These are phyloP conservation scores for Lachnellula willkommii DNA, from an alignment of 2,329 filamentous ascomycete genomes.

Conservation along the genomic window DNA sequence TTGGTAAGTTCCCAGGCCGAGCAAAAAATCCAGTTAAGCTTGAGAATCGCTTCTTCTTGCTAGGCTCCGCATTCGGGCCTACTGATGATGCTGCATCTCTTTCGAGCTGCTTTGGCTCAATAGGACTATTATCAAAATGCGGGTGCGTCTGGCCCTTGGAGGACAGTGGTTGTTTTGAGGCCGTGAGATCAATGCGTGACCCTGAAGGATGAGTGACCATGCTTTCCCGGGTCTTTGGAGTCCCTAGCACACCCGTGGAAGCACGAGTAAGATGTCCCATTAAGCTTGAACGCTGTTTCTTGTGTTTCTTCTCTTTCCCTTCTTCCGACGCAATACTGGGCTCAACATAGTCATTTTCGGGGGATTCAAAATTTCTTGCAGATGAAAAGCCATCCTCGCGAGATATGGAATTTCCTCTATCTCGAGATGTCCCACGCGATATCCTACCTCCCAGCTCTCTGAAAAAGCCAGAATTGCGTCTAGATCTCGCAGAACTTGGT, in stretches of 20 bases:
- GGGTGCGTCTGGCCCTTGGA: slow-evolving; percentile 36
- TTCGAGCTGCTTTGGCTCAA: slow-evolving; percentile 21
- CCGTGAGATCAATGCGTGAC: slow-evolving; percentile 27
- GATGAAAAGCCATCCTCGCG: slow-evolving; percentile 10
- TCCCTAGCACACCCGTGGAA: slow-evolving; percentile 18
- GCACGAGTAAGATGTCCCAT: slow-evolving; percentile 30
- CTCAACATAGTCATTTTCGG: slow-evolving; percentile 38
- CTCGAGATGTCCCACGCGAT: slow-evolving; percentile 25
- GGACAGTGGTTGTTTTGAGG: slow-evolving; percentile 14
- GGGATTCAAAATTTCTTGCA: slow-evolving; percentile 9
- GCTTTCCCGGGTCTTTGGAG: slow-evolving; percentile 31
- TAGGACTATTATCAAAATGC: slow-evolving; percentile 31
- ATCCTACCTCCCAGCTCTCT: slow-evolving; percentile 47
- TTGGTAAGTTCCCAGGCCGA: slow-evolving; percentile 12
- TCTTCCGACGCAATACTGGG: slow-evolving; percentile 39
- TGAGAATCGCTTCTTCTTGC: slow-evolving; percentile 44
- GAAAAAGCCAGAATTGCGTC: slow-evolving; percentile 42
- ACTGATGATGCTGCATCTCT: slow-evolving; percentile 18
- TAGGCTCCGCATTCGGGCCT: slow-evolving; percentile 12
- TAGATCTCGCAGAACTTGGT: slow-evolving; percentile 25
- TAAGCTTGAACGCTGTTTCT: slow-evolving; percentile 37
- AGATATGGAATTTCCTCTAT: slow-evolving; percentile 20
- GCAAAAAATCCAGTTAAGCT: slow-evolving; percentile 27
- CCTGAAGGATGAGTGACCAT: slow-evolving; percentile 27
- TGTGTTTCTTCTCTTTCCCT: slow-evolving; percentile 28